Conservation (phyloP, 2,329 filamentous ascomycete genomes). For the Atkinsonella texensis region DNA sequence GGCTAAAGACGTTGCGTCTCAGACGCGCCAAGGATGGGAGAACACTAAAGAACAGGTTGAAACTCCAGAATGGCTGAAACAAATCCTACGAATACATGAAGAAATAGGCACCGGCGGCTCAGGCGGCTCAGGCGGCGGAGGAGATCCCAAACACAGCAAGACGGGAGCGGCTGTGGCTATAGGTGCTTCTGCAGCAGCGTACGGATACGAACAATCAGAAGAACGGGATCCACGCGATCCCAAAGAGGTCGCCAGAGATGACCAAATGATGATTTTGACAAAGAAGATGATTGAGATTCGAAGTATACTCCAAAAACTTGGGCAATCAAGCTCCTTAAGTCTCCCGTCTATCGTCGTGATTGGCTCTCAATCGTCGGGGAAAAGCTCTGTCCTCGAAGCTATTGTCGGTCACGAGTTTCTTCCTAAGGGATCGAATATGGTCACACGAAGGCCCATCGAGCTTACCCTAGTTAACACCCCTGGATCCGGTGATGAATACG, state of each 20-base stretch:
- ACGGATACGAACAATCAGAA: constrained; percentile 60
- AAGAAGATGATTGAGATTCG: constrained; percentile 99
- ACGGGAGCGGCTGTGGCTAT: constrained; percentile 49
- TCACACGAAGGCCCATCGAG: constrained; percentile 90
- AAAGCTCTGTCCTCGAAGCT: constrained; percentile 92
- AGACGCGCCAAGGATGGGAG: constrained; percentile 71
- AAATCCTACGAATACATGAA: constrained; percentile 52
- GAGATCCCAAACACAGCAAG: constrained; percentile 47
- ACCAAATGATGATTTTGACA: constrained; percentile 99
- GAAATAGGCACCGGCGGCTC: constrained; percentile 40
- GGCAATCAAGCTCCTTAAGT: constrained; percentile 78
- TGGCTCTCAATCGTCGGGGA: constrained; percentile 94
- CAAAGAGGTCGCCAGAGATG: constrained; percentile 66
- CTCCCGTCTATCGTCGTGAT: constrained; percentile 98
- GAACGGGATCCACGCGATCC: constrained; percentile 51
- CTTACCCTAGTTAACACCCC: constrained; percentile 93
- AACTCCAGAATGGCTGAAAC: constrained; percentile 65
- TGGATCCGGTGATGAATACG: constrained; percentile 75
- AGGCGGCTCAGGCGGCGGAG: constrained; percentile 33
- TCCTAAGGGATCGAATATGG: constrained; percentile 98
- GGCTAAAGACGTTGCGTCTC: constrained; percentile 62
- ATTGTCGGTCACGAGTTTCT: constrained; percentile 97
- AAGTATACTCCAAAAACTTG: constrained; percentile 79
- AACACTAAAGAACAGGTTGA: constrained; percentile 69
- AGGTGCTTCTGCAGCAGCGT: constrained; percentile 63